Percentiles rank a stretch among this genome's conserved stretches.
Evolutionary conservation across 1,284 basidiomycete species (phyloP).

Genomic region (Cutaneotrichosporon mucoides): DNA sequence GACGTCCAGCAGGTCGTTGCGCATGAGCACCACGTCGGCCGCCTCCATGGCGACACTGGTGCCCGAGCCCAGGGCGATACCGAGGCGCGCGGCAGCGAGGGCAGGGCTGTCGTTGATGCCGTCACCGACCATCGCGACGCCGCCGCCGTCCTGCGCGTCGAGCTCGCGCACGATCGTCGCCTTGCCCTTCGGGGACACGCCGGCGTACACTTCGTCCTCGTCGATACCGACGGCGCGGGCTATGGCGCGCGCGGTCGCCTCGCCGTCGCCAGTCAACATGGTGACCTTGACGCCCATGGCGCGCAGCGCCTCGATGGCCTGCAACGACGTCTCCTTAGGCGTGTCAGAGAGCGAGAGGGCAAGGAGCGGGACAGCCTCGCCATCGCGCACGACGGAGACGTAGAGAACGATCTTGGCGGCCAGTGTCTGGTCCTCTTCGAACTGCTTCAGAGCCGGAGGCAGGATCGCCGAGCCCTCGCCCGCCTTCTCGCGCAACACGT

Average conservation of each 20-base stretch:
- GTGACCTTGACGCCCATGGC: slow-evolving; percentile 84
- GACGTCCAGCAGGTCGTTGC: slow-evolving; percentile 90
- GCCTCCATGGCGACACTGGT: slow-evolving; percentile 97
- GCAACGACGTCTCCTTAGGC: slow-evolving; percentile 73
- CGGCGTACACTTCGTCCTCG: slow-evolving; percentile 74
- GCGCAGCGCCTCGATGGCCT: slow-evolving; percentile 73
- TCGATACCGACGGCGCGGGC: slow-evolving; percentile 81
- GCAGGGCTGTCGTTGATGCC: slow-evolving; percentile 99
- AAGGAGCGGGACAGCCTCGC: slow-evolving; percentile 56
- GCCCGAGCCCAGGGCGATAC: slow-evolving; percentile 91
- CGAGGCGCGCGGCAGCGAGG: slow-evolving; percentile 88
- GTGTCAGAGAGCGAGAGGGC: slow-evolving; percentile 77
- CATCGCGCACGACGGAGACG: slow-evolving; percentile 58
- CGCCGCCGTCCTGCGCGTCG: slow-evolving; percentile 62
- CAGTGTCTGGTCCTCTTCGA: slow-evolving; percentile 63
- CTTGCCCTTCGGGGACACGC: slow-evolving; percentile 90
- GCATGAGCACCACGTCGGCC: slow-evolving; percentile 96
- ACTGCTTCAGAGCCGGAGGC: slow-evolving; percentile 59
- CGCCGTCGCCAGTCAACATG: slow-evolving; percentile 87
- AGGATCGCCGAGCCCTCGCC: slow-evolving; percentile 43
- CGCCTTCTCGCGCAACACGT: slow-evolving; percentile 51
- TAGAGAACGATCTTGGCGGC: slow-evolving; percentile 80
- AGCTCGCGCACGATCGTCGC: slow-evolving; percentile 74
- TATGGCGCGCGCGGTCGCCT: slow-evolving; percentile 74
- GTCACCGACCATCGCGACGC: slow-evolving; percentile 95